Evolutionary conservation across 2,329 filamentous ascomycete species (phyloP).

Genomic region (Chaetothyriales sp.): DNA sequence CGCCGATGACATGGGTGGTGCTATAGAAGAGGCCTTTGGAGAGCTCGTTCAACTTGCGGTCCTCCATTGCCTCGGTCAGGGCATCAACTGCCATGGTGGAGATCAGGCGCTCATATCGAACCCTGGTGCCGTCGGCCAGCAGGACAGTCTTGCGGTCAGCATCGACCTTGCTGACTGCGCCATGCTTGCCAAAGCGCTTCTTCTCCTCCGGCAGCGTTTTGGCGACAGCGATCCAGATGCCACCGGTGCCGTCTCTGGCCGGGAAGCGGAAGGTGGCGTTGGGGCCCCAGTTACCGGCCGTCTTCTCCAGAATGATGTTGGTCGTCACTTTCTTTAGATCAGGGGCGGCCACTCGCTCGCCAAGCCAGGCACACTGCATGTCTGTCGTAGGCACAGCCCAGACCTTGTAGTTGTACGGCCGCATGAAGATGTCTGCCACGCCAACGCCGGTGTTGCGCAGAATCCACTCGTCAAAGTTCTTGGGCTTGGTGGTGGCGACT

Average conservation of each 20-base stretch:
- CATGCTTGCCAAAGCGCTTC: slow-evolving; percentile 73
- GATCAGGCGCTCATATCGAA: slow-evolving; percentile 84
- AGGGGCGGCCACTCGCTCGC: slow-evolving; percentile 92
- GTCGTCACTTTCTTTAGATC: slow-evolving; percentile 85
- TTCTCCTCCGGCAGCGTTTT: slow-evolving; percentile 86
- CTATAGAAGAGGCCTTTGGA: slow-evolving; percentile 94
- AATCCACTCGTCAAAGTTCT: slow-evolving; percentile 98
- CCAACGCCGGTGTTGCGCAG: slow-evolving; percentile 78
- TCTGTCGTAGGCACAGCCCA: slow-evolving; percentile 97
- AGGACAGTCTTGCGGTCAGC: slow-evolving; percentile 70
- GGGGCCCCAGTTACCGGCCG: slow-evolving; percentile 92
- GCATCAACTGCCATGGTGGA: slow-evolving; percentile 93
- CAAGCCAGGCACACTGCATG: slow-evolving; percentile 99
- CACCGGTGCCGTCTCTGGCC: slow-evolving; percentile 83
- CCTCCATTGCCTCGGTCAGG: slow-evolving; percentile 72
- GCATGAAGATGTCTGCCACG: slow-evolving; percentile 92
- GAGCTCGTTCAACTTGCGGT: slow-evolving; percentile 66
- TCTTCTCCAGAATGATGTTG: slow-evolving; percentile 93
- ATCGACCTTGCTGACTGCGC: slow-evolving; percentile 73
- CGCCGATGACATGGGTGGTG: slow-evolving; percentile 90
- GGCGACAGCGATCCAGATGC: slow-evolving; percentile 96
- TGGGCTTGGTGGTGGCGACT: slow-evolving; percentile 78
- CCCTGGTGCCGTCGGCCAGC: slow-evolving; percentile 68
- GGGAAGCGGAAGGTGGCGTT: slow-evolving; percentile 98
- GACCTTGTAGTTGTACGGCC: slow-evolving; percentile 99